Percentiles rank a stretch among this genome's conserved stretches.
These are phyloP conservation scores for Pterula multifida DNA, from an alignment of 1,284 basidiomycete species.

Conservation along the genomic window DNA sequence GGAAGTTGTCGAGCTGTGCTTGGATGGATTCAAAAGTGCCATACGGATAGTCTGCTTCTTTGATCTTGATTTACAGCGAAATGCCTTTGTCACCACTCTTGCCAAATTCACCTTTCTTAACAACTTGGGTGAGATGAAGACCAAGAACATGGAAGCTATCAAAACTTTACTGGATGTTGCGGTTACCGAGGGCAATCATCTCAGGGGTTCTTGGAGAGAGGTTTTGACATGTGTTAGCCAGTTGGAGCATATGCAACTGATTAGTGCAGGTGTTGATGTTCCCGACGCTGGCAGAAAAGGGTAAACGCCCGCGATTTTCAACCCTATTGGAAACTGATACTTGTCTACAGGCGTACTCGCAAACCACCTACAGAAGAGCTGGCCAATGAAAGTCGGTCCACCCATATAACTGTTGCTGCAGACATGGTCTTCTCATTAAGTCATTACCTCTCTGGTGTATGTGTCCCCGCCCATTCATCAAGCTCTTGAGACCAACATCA, in stretches of 20 bases:
- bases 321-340: not conserved
- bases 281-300: constrained; percentile 73
- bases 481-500: constrained; percentile 8
- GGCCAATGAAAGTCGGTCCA: constrained; percentile 92
- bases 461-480: not conserved
- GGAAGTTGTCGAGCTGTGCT: constrained; percentile 82
- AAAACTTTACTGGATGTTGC: constrained; percentile 89
- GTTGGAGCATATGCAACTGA: constrained; percentile 94
- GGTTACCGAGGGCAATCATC: constrained; percentile 85
- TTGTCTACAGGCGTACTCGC: constrained; percentile 36
- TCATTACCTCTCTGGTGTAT: constrained; percentile 86
- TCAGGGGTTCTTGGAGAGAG: constrained; percentile 93
- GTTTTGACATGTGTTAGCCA: constrained; percentile 94
- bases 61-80: constrained; percentile 89
- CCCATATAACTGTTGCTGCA: constrained; percentile 95
- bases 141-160: constrained; percentile 98
- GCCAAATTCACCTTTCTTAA: constrained; percentile 94
- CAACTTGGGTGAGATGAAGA: constrained; percentile 95
- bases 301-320: constrained; percentile 25
- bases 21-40: constrained; percentile 89
- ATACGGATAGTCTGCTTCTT: constrained; percentile 92
- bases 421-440: constrained; percentile 99
- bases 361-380: constrained; percentile 85
- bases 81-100: constrained; percentile 96
- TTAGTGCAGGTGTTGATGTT: constrained; percentile 77